phyloP scores from a whole-genome alignment of 2,329 filamentous ascomycete species.

The Phoma herbarum region DNA sequence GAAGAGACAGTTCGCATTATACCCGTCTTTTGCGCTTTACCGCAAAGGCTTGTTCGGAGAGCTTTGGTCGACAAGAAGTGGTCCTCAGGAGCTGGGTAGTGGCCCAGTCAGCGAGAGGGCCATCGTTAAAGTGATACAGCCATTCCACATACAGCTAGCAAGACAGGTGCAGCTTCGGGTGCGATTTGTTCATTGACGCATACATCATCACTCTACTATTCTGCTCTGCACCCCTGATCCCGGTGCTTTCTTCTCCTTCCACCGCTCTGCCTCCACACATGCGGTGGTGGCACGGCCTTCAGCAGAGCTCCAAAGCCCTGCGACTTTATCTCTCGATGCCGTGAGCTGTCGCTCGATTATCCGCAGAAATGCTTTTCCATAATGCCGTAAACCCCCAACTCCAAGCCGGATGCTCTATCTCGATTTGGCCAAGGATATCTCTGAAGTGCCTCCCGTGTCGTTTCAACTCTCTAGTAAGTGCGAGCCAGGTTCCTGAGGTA shows the following conservation, averaged over 20 bases:
- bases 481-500: conserved; percentile 96
- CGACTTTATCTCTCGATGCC: conserved; percentile 23
- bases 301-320: conserved; percentile 20
- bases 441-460: conserved; percentile 14
- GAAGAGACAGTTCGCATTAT: not conserved
- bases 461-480: conserved; percentile 73
- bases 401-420: conserved; percentile 48
- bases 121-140: conserved; percentile 33
- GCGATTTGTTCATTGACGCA: conserved; percentile 20
- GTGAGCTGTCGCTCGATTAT: conserved; percentile 21
- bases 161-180: conserved; percentile 4
- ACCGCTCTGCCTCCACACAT: conserved; percentile 24
- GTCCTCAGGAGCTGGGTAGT: conserved; percentile 5
- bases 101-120: conserved; percentile 11
- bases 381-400: conserved; percentile 44
- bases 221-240: conserved; percentile 17
- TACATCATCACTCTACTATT: conserved; percentile 29
- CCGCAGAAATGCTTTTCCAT: conserved; percentile 45
- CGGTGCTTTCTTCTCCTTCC: conserved; percentile 24
- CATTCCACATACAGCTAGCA: conserved; percentile 27
- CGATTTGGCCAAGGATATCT: conserved; percentile 26
- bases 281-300: conserved; percentile 20
- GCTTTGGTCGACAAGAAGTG: conserved; percentile 26
- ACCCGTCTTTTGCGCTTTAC: conserved; percentile 15
- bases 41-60: conserved; percentile 15